A percentile compares a stretch with the other conserved stretches of the same genome.
Conservation (phyloP, 2,329 filamentous ascomycete species). For the Penicillium sp. region DNA sequence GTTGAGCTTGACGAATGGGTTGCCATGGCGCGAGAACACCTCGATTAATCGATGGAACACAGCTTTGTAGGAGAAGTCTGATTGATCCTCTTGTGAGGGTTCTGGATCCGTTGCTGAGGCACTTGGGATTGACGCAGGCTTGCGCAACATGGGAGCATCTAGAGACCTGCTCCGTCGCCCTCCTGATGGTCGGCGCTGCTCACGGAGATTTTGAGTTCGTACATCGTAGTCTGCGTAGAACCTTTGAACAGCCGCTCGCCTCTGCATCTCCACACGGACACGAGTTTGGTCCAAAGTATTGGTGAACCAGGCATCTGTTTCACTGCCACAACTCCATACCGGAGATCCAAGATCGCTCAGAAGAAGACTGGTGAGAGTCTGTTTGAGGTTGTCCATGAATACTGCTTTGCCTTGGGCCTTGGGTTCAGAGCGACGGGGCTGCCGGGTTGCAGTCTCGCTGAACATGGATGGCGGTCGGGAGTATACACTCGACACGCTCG, state of each 20-base stretch:
- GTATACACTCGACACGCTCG: conserved; percentile 58
- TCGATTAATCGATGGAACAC: conserved; percentile 76
- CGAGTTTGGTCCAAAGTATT: conserved; percentile 52
- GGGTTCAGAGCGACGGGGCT: conserved; percentile 34
- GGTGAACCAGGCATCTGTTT: conserved; percentile 84
- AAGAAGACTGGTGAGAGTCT: conserved; percentile 76
- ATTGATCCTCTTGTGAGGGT: conserved; percentile 26
- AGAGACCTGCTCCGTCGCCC: conserved; percentile 38
- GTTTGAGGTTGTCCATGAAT: conserved; percentile 75
- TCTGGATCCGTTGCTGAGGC: conserved; percentile 17
- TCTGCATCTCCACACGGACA: conserved; percentile 41
- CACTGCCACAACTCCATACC: conserved; percentile 82
- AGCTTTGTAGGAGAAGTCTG: conserved; percentile 70
- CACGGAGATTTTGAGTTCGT: conserved; percentile 25
- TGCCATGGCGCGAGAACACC: conserved; percentile 85
- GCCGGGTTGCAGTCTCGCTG: conserved; percentile 36
- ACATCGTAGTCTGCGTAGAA: conserved; percentile 41
- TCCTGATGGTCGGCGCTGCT: conserved; percentile 21
- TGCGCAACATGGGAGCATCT: conserved; percentile 21
- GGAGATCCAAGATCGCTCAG: conserved; percentile 85
- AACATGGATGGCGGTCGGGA: conserved; percentile 45
- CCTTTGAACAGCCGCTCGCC: conserved; percentile 37
- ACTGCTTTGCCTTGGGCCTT: conserved; percentile 65
- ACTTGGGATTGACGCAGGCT: not conserved
- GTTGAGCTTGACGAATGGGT: conserved; percentile 80